Base-by-base conservation (phyloP, 345 rosid species). In the Aquilaria yunnanensis region DNA sequence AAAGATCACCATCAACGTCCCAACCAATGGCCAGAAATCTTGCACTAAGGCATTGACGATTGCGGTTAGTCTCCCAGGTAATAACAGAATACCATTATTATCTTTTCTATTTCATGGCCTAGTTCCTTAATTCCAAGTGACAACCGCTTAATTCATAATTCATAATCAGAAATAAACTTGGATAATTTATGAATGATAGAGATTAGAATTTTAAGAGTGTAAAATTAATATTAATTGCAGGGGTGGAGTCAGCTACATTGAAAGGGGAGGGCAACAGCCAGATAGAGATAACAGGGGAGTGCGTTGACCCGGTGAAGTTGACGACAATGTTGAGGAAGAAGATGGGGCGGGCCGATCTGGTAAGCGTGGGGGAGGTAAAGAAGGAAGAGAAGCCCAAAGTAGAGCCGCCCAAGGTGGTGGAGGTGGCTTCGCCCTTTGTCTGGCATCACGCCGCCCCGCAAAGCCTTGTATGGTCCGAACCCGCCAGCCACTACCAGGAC, bases 201-300 rank as follows among this genome's bases (percentile, higher is more conserved):
- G 3, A 12, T 34, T 9, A 10, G 12, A 12, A 12, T 32, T 32
- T 13, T 14, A 23, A 23, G 23, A 23, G 23, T 23, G 23, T 23
- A 23, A 23, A 23, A 23, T 23, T 23, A 23, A 23, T 5, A 6
- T 4, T 5, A 5, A 12, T 2, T 31, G 10, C 1, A 79, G 84
- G 88, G 0, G 88, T 85, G 12, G 65, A 75, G 50, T 75, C 75
- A 0, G 88, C 65, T 43, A 65, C 75, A 2, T 58, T 78, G 56
- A 81, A 70, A 64, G 88, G 85, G 3, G 68, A 64, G 12, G 82
- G 75, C 14, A 67, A 72, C 78, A 75, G 61, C 68, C 77, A 80
- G 51, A 83, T 83, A 32, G 88, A 81, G 70, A 75, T 85, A 4
- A 75, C 59, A 0, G 88, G 88, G 33, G 81, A 74, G 7, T 77